phyloP scores from a whole-genome alignment of 495 filamentous ascomycete genomes.

The Aspergillus kassunensis region DNA sequence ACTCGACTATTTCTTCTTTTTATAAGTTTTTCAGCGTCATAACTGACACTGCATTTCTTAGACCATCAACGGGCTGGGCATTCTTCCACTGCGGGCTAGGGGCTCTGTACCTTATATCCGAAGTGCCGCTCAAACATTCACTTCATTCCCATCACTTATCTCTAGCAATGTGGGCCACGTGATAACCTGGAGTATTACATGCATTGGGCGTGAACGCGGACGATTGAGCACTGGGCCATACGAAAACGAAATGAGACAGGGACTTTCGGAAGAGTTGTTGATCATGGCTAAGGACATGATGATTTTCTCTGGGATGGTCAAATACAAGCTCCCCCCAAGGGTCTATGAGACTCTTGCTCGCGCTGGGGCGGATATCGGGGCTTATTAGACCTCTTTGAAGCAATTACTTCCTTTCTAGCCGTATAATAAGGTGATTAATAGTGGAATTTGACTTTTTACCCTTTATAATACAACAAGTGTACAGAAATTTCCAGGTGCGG shows the following conservation, averaged over 20 bases:
- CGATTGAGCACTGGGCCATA: conserved; percentile 60
- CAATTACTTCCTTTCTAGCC: not conserved
- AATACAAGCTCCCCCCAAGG: conserved; percentile 73
- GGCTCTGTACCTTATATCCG: conserved; percentile 73
- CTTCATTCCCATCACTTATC: conserved; percentile 67
- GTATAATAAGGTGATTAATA: not conserved
- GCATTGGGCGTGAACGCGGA: conserved; percentile 72
- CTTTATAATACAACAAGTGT: too few species aligned
- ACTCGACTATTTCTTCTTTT: not conserved
- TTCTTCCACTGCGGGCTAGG: conserved; percentile 69
- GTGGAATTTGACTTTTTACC: not conserved
- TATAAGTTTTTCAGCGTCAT: conserved; percentile 1
- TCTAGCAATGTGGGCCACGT: conserved; percentile 83
- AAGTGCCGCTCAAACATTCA: conserved; percentile 68
- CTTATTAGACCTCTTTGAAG: conserved; percentile 34
- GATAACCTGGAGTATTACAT: conserved; percentile 87
- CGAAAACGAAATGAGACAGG: conserved; percentile 67
- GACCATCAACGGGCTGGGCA: conserved; percentile 66
- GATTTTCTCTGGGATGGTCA: conserved; percentile 90
- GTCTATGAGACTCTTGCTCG: conserved; percentile 79
- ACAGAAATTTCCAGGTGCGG: not conserved
- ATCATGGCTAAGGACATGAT: conserved; percentile 81
- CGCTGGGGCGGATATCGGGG: conserved; percentile 66
- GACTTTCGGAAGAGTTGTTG: conserved; percentile 66
- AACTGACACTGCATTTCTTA: conserved; percentile 31